Conservation (phyloP, 1,139 yeast species). For the Casaregolazyma lundiana region DNA sequence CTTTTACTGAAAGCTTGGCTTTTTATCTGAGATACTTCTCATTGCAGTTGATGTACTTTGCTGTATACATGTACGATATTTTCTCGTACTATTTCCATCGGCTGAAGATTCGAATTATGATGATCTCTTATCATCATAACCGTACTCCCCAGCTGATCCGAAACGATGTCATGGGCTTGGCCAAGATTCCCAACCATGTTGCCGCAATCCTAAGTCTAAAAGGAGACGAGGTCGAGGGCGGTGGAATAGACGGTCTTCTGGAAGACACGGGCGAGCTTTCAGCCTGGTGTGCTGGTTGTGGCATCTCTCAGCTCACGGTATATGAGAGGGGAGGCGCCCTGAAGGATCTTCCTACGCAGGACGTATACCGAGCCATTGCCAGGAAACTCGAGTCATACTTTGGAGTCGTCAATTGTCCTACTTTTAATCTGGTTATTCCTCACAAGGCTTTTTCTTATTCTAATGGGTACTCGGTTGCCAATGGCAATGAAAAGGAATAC, state of each 20-base stretch:
- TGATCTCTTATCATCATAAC: conserved; percentile 71
- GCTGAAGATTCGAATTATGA: conserved; percentile 52
- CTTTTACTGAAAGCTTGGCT: conserved; percentile 2
- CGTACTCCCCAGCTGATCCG: conserved; percentile 83
- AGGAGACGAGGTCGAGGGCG: conserved; percentile 82
- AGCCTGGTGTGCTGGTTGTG: conserved; percentile 87
- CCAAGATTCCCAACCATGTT: conserved; percentile 72
- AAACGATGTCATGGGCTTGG: conserved; percentile 67
- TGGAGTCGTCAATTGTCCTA: conserved; percentile 67
- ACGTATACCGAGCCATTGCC: conserved; percentile 54
- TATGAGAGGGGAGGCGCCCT: conserved; percentile 78
- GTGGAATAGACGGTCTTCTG: conserved; percentile 80
- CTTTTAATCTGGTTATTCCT: conserved; percentile 32
- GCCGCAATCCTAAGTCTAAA: conserved; percentile 69
- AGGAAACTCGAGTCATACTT: conserved; percentile 66
- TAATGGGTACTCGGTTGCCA: conserved; percentile 6
- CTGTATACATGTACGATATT: conserved; percentile 7
- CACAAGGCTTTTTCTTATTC: conserved; percentile 20
- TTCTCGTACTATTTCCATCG: conserved; percentile 42
- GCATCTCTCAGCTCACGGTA: conserved; percentile 63
- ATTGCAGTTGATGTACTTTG: conserved; percentile 5
- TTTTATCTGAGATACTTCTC: conserved; percentile 10
- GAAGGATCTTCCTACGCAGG: conserved; percentile 42
- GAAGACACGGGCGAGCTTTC: conserved; percentile 71
- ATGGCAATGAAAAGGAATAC: conserved; percentile 6